Percentiles rank a stretch among this genome's conserved stretches.
Evolutionary conservation across 2,329 filamentous ascomycete genomes (phyloP).

Genomic region (Penicillium capsulatum): DNA sequence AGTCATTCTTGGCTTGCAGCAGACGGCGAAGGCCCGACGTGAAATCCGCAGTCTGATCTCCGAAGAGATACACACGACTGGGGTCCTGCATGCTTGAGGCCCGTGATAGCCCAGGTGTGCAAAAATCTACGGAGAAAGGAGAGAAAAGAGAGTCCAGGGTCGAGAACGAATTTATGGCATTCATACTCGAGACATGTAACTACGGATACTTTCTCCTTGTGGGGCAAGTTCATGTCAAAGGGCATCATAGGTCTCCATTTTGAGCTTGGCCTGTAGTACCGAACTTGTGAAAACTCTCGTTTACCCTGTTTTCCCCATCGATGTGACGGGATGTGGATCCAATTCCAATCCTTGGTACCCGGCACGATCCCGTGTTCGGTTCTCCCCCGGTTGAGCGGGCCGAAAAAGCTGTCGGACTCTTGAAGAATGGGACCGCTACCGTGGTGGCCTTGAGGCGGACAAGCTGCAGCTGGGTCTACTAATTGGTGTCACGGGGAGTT

Average conservation of each 20-base stretch:
- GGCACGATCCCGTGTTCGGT: constrained; percentile 2
- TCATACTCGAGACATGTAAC: constrained; percentile 20
- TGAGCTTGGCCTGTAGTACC: constrained; percentile 2
- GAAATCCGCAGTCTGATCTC: constrained; percentile 45
- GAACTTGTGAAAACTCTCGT: not conserved
- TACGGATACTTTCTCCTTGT: constrained; percentile 3
- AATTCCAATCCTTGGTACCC: constrained; percentile 4
- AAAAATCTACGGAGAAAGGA: constrained; percentile 9
- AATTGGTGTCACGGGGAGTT: too few species aligned
- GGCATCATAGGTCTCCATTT: constrained; percentile 7
- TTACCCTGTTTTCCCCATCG: constrained; percentile 8
- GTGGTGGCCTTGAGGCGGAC: too few species aligned
- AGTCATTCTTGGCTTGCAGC: constrained; percentile 41
- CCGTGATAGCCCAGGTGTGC: constrained; percentile 4
- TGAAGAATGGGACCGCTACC: constrained; percentile 20
- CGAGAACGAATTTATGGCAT: constrained; percentile 5
- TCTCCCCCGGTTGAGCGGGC: constrained; percentile 7
- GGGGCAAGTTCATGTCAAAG: constrained; percentile 5
- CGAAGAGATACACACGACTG: constrained; percentile 43
- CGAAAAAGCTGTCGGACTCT: not conserved
- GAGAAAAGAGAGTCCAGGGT: constrained; percentile 1
- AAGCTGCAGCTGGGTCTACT: too few species aligned
- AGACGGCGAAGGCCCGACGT: constrained; percentile 41
- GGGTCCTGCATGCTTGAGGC: constrained; percentile 28
- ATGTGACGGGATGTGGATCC: not conserved